Evolutionary conservation across 2,329 filamentous ascomycete species (phyloP).

Genomic region (Apiospora kogelbergensis): DNA sequence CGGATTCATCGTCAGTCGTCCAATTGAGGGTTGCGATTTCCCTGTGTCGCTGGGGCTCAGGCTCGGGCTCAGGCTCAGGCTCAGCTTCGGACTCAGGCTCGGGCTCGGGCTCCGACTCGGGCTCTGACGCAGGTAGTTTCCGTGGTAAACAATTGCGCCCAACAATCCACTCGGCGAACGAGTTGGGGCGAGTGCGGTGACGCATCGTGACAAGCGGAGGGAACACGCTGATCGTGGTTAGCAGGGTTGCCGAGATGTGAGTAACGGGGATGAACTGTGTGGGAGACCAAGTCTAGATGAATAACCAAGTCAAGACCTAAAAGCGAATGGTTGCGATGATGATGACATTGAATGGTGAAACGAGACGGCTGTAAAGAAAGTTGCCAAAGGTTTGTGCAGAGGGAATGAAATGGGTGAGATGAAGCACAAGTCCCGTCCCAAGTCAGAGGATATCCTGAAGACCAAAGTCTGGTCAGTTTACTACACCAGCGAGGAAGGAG

Average conservation of each 20-base stretch:
- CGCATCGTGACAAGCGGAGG: background rate
- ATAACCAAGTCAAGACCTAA: background rate
- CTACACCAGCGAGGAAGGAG: background rate
- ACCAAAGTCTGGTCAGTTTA: background rate
- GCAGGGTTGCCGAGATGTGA: too few relatives aligned
- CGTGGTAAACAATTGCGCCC: constrained; percentile 33
- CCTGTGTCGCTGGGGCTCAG: constrained; percentile 13
- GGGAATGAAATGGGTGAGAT: too few relatives aligned
- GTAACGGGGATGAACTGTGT: background rate
- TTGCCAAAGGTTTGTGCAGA: background rate
- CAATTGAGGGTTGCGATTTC: constrained; percentile 38
- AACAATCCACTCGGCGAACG: constrained; percentile 40
- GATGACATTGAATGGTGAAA: background rate
- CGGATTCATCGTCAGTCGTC: constrained; percentile 53
- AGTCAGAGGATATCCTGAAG: background rate
- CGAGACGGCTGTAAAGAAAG: background rate
- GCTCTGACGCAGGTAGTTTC: background rate
- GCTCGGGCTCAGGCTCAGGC: too few relatives aligned
- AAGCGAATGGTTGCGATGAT: background rate
- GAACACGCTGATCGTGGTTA: background rate
- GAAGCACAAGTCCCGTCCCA: background rate
- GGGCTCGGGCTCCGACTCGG: too few relatives aligned
- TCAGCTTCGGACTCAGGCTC: too few relatives aligned
- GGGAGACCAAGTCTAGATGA: background rate
- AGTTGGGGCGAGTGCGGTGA: constrained; percentile 36